A percentile compares a stretch with the other conserved stretches of the same genome.
phyloP scores from a whole-genome alignment of 2,329 filamentous ascomycete species.

The Pseudomassariella vexata region DNA sequence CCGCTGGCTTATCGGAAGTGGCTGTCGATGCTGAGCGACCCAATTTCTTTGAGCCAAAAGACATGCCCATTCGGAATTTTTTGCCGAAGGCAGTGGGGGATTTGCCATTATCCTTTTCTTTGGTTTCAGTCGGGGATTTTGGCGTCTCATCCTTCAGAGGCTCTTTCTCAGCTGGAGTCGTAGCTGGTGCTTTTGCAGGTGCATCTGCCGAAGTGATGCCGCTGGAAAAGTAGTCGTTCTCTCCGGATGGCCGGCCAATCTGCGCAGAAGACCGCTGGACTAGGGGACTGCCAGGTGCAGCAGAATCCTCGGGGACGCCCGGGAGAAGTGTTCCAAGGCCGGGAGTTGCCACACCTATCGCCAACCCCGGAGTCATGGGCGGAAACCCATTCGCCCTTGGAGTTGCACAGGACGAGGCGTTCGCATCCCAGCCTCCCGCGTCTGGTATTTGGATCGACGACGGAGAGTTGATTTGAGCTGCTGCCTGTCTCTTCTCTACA shows the following conservation, averaged over 20 bases:
- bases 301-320: slow-evolving; percentile 41
- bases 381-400: slow-evolving; percentile 61
- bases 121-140: slow-evolving; percentile 53
- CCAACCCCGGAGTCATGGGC: slow-evolving; percentile 67
- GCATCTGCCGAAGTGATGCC: slow-evolving; percentile 44
- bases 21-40: slow-evolving; percentile 61
- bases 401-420: slow-evolving; percentile 45
- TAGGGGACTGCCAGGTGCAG: slow-evolving; percentile 36
- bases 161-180: slow-evolving; percentile 36
- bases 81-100: slow-evolving; percentile 40
- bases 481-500: slow-evolving; percentile 51
- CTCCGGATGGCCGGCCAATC: slow-evolving; percentile 54
- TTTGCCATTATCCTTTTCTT: slow-evolving; percentile 51
- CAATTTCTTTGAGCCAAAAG: slow-evolving; percentile 80
- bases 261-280: slow-evolving; percentile 53
- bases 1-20: slow-evolving; percentile 65
- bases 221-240: slow-evolving; percentile 75
- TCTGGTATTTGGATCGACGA: slow-evolving; percentile 47
- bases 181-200: slow-evolving; percentile 39
- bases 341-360: slow-evolving; percentile 73
- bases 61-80: slow-evolving; percentile 32
- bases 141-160: slow-evolving; percentile 31
- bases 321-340: slow-evolving; percentile 32
- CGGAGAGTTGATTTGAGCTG: slow-evolving; percentile 53
- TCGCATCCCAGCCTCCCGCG: slow-evolving; percentile 31